phyloP scores from a whole-genome alignment of 768 basidiomycete species.

The Russula foetens region DNA sequence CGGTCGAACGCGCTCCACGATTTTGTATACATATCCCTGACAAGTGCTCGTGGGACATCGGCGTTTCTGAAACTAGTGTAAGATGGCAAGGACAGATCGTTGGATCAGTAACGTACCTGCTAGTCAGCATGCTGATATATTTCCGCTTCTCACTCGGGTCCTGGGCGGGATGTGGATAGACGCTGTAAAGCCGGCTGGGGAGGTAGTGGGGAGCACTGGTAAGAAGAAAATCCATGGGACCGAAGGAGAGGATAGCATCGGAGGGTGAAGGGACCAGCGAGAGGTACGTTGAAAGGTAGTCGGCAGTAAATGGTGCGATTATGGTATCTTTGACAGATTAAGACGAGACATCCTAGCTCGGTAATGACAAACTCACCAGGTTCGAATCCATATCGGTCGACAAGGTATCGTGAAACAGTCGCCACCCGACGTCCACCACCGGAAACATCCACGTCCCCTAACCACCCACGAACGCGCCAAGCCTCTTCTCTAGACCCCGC shows the following conservation, averaged over 20 bases:
- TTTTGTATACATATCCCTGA: slow-evolving; percentile 88
- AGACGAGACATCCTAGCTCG: not conserved
- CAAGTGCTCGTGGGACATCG: slow-evolving; percentile 75
- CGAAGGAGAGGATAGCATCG: slow-evolving; percentile 73
- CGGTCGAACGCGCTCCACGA: slow-evolving; percentile 90
- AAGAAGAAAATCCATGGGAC: slow-evolving; percentile 72
- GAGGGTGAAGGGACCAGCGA: slow-evolving; percentile 63
- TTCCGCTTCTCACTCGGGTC: slow-evolving; percentile 63
- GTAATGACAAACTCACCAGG: slow-evolving; percentile 37
- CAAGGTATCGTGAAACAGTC: slow-evolving; percentile 63
- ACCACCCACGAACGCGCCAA: slow-evolving; percentile 61
- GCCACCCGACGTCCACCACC: slow-evolving; percentile 58
- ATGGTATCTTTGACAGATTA: slow-evolving; percentile 49
- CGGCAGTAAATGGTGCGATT: slow-evolving; percentile 69
- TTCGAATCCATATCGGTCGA: slow-evolving; percentile 77
- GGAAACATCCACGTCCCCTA: slow-evolving; percentile 72
- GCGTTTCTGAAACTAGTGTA: slow-evolving; percentile 50
- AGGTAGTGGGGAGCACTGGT: slow-evolving; percentile 68
- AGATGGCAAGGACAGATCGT: not conserved
- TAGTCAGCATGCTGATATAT: slow-evolving; percentile 64
- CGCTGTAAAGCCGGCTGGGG: slow-evolving; percentile 64
- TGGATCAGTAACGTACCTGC: slow-evolving; percentile 40
- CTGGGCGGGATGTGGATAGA: slow-evolving; percentile 79
- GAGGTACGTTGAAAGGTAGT: slow-evolving; percentile 68
- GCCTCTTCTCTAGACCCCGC: slow-evolving; percentile 72